Evolutionary conservation across 2,329 filamentous ascomycete species (phyloP).

Genomic region (Aureobasidium sp.): DNA sequence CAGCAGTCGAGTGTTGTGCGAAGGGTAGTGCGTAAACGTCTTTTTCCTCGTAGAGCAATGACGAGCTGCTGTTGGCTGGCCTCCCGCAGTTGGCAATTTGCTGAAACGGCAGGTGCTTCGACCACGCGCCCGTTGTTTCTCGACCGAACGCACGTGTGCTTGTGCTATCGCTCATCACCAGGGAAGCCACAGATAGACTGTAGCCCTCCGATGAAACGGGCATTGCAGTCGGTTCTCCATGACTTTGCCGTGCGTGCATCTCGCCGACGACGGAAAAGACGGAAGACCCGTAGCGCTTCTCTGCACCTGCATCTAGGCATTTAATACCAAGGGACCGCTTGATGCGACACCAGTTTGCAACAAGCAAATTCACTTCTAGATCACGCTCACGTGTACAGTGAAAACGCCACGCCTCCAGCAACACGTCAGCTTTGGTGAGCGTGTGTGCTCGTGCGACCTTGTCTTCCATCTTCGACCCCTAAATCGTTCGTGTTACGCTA

Average conservation of each 20-base stretch:
- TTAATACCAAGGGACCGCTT: neutral
- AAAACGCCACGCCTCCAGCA: neutral
- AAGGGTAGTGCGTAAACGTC: neutral
- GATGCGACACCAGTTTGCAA: neutral
- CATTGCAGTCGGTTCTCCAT: neutral
- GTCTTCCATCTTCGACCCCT: neutral
- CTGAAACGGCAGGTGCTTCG: conserved; percentile 12
- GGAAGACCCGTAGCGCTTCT: neutral
- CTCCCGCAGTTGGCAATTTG: conserved; percentile 10
- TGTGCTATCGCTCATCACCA: neutral
- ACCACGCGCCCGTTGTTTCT: conserved; percentile 12
- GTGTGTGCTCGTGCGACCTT: conserved; percentile 8
- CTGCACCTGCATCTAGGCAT: neutral
- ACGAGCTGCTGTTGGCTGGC: conserved; percentile 11
- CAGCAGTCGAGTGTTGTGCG: neutral
- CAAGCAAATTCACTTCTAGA: neutral
- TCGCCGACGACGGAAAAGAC: neutral
- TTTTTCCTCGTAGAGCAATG: conserved; percentile 6
- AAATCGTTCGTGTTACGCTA: neutral
- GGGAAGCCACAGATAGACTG: neutral
- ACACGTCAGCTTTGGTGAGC: neutral
- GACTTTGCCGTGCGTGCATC: neutral
- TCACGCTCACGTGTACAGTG: neutral
- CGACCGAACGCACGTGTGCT: neutral
- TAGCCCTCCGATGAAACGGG: neutral